Percentiles rank a stretch among this genome's conserved stretches.
These are phyloP conservation scores for Cetradonia linearis DNA, from an alignment of 495 filamentous ascomycete species.

Conservation along the genomic window DNA sequence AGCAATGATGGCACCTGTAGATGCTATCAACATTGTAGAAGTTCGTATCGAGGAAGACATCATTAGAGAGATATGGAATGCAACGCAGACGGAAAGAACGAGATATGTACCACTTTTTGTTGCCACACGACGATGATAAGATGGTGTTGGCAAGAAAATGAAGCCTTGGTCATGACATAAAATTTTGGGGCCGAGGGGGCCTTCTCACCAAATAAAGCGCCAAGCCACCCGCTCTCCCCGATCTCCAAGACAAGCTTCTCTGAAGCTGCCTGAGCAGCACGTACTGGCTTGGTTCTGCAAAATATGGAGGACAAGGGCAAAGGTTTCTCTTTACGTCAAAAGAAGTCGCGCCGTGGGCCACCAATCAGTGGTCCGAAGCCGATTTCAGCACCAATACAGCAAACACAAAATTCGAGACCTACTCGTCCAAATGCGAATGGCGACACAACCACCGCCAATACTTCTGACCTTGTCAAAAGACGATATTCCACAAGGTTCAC, in stretches of 20 bases:
- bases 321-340: constrained; percentile 80
- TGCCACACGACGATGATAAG: not conserved
- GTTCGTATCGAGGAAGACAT: constrained; percentile 38
- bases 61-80: not conserved
- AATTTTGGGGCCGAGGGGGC: constrained; percentile 4
- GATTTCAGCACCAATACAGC: constrained; percentile 55
- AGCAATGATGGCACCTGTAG: constrained; percentile 61
- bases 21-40: constrained; percentile 61
- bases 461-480: constrained; percentile 86
- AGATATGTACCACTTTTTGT: not conserved
- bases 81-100: not conserved
- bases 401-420: constrained; percentile 28
- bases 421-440: constrained; percentile 18
- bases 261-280: not conserved
- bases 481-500: constrained; percentile 89
- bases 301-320: constrained; percentile 58
- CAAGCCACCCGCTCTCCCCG: constrained; percentile 8
- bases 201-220: constrained; percentile 1
- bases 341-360: constrained; percentile 52
- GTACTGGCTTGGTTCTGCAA: not conserved
- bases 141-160: not conserved
- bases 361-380: constrained; percentile 79
- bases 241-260: not conserved
- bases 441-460: constrained; percentile 29
- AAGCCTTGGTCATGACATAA: not conserved